Base-by-base conservation (phyloP, 495 filamentous ascomycete genomes). In the Neurospora africana region DNA sequence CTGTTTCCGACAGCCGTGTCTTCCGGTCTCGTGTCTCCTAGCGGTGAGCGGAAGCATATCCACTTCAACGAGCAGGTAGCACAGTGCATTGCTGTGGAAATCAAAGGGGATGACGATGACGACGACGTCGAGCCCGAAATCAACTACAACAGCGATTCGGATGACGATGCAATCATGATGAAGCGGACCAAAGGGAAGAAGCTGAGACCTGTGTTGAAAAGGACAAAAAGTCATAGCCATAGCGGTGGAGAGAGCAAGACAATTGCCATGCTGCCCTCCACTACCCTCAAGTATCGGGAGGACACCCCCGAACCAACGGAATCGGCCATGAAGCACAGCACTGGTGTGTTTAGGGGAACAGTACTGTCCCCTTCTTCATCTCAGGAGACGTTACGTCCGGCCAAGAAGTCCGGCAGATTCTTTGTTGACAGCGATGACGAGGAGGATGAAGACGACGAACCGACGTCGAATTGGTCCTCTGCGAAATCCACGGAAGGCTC, bases 11-110 rank as follows among this genome's bases (percentile, higher is more conserved):
- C 89, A 17, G 78, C 82, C n/a, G 81, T 83, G 27, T 89, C 89
- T 3, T 91, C 90, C 21, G 89, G 89, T 19, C 74, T 90, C 41
- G 82, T 83, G 3, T 94, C 93, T 5, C 94, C 94, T 6, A 85
- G 83, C 40, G 73, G 82, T 6, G 92, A 91, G 76, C 86, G 85
- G 72, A 92, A 91, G 58, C 95, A 97, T 78, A 98, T 99, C 68
- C 93, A 97, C 78, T 99, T 99, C 82, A 95, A 97, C 79, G 91
- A 98, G 78, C 92, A 93, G 81, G 95, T 99, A 13, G 89, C 93
- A 76, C 95, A 99, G 78, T 98, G 94, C 77, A 98, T 98, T 69
- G 95, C 95, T 5, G 91, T 99, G 33, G 94, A 98, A 35, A 85
- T 88, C 70, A 94, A 95, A 76, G 89, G 88, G 19, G 89, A 89